phyloP scores from a whole-genome alignment of 768 basidiomycete genomes.

The Pleurotus platypus region DNA sequence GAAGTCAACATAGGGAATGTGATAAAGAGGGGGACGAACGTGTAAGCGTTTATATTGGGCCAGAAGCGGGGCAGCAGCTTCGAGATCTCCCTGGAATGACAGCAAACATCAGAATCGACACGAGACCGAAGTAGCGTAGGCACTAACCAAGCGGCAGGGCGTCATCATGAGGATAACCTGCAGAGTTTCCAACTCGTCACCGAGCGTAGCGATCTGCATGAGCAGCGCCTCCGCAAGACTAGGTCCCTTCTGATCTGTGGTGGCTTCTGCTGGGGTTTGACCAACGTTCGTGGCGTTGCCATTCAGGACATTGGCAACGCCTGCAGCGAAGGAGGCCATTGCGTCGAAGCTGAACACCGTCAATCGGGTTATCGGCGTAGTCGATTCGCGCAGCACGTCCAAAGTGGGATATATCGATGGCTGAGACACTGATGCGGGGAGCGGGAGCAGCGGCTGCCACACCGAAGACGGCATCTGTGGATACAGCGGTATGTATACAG shows the following conservation, averaged over 20 bases:
- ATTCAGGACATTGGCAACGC: constrained; percentile 42
- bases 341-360: constrained; percentile 6
- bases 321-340: constrained; percentile 2
- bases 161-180: constrained; percentile 57
- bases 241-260: constrained; percentile 49
- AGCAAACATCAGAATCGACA: no score
- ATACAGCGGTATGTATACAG: constrained; percentile 1
- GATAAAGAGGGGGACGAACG: neutral
- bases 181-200: constrained; percentile 53
- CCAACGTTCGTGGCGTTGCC: constrained; percentile 34
- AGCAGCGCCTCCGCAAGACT: constrained; percentile 22
- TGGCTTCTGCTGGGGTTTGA: constrained; percentile 10
- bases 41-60: neutral
- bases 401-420: neutral
- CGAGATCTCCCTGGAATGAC: neutral
- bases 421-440: neutral
- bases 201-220: constrained; percentile 38
- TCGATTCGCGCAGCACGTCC: neutral
- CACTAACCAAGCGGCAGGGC: constrained; percentile 42
- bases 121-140: no score
- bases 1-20: neutral
- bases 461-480: neutral
- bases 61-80: neutral
- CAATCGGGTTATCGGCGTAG: neutral
- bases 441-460: neutral